These are phyloP conservation scores for Neonectria coccinea DNA, from an alignment of 2,329 filamentous ascomycete species.

Conservation along the genomic window DNA sequence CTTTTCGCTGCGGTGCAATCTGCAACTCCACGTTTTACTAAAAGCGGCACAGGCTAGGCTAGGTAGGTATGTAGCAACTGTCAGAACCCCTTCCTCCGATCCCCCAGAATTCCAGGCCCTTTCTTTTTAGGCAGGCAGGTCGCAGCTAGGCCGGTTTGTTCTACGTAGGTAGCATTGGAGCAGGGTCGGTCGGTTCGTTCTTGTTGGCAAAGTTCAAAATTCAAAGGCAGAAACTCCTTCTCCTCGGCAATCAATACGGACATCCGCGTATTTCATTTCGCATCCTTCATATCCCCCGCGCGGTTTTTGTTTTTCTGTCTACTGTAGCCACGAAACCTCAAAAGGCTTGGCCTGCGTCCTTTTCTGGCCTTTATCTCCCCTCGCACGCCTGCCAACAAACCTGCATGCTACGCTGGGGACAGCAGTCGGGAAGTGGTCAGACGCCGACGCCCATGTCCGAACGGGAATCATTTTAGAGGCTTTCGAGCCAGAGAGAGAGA, in stretches of 20 bases:
- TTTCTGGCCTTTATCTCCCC: not conserved
- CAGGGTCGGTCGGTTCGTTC: too few relatives aligned
- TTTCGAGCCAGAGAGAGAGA: not conserved
- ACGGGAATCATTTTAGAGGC: not conserved
- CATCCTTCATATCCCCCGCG: not conserved
- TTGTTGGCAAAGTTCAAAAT: not conserved
- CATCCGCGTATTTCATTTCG: not conserved
- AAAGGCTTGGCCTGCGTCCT: not conserved
- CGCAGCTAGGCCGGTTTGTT: not conserved
- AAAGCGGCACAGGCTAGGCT: not conserved
- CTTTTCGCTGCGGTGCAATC: not conserved
- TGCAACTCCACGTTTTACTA: not conserved
- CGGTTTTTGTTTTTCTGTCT: not conserved
- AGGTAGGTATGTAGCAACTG: not conserved
- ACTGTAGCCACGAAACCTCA: not conserved
- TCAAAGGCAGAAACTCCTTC: not conserved
- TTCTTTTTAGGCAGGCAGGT: not conserved
- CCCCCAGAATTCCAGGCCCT: not conserved
- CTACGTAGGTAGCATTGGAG: not conserved
- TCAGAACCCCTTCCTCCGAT: conserved; percentile 2
- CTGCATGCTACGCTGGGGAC: not conserved
- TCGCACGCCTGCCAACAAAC: not conserved
- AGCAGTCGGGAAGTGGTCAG: conserved; percentile 1
- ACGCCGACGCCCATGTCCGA: not conserved
- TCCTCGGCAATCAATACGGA: not conserved